Evolutionary conservation across 495 filamentous ascomycete genomes (phyloP).

Genomic region (Talaromyces ruber): DNA sequence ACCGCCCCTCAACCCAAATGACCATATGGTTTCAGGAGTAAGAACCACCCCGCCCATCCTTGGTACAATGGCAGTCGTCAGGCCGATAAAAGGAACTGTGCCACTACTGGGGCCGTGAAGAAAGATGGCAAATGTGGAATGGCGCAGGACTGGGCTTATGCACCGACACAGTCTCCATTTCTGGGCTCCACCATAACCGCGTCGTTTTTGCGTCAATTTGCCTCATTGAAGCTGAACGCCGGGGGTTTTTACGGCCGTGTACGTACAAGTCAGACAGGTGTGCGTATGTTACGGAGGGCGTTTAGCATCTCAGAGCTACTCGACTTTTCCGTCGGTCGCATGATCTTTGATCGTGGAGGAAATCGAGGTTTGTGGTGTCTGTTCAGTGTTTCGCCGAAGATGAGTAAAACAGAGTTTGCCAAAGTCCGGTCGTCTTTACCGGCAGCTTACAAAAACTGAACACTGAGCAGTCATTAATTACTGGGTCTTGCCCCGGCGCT

Average conservation of each 20-base stretch:
- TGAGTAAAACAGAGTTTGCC: neutral
- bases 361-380: neutral
- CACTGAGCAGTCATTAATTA: neutral
- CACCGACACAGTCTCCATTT: neutral
- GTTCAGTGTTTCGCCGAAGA: too few species aligned
- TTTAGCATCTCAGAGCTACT: neutral
- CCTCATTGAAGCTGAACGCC: neutral
- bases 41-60: neutral
- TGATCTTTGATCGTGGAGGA: neutral
- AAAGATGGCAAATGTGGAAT: constrained; percentile 1
- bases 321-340: neutral
- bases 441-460: neutral
- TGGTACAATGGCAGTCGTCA: neutral
- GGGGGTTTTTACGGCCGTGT: neutral
- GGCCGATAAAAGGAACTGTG: neutral
- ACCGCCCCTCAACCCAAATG: neutral
- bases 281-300: neutral
- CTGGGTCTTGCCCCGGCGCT: neutral
- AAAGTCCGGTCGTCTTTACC: constrained; percentile 1
- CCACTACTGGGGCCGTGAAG: neutral
- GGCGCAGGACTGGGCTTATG: neutral
- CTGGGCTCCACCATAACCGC: constrained; percentile 2
- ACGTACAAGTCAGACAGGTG: neutral
- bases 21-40: neutral
- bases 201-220: neutral